Evolutionary conservation across 2,329 filamentous ascomycete species (phyloP).

Genomic region (Calonectria pteridis): DNA sequence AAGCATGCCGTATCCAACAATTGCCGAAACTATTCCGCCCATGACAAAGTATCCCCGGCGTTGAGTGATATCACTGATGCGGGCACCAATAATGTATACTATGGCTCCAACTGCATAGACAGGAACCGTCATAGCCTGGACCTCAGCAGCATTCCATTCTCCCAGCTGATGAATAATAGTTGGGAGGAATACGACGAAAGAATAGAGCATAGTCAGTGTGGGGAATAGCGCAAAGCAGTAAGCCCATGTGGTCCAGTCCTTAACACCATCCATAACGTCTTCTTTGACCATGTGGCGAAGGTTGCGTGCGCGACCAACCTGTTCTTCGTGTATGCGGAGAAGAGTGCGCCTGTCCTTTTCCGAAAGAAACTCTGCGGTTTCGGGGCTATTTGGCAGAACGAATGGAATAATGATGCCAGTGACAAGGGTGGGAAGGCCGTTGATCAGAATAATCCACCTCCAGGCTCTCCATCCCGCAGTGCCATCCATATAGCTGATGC

Average conservation of each 20-base stretch:
- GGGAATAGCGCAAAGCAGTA: constrained; percentile 73
- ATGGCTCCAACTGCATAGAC: constrained; percentile 74
- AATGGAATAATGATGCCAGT: constrained; percentile 68
- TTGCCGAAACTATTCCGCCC: constrained; percentile 61
- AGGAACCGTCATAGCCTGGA: constrained; percentile 77
- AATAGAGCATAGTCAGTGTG: constrained; percentile 75
- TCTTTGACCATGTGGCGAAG: constrained; percentile 44
- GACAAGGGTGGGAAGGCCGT: constrained; percentile 61
- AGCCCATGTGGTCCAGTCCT: constrained; percentile 74
- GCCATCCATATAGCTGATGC: constrained; percentile 73
- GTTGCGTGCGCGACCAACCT: constrained; percentile 51
- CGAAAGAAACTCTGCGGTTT: constrained; percentile 58
- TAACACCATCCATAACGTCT: constrained; percentile 39
- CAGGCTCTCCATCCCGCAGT: constrained; percentile 69
- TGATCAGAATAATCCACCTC: constrained; percentile 74
- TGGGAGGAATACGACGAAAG: constrained; percentile 75
- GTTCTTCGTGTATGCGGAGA: constrained; percentile 59
- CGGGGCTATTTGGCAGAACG: constrained; percentile 69
- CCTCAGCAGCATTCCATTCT: constrained; percentile 65
- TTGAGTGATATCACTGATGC: constrained; percentile 69
- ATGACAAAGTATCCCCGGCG: constrained; percentile 68
- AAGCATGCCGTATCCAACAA: constrained; percentile 70
- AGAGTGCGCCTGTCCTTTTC: constrained; percentile 60
- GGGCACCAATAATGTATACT: constrained; percentile 69
- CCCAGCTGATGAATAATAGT: constrained; percentile 76